Conservation (phyloP, 1,139 yeast species). For the Yamadazyma mexicana region DNA sequence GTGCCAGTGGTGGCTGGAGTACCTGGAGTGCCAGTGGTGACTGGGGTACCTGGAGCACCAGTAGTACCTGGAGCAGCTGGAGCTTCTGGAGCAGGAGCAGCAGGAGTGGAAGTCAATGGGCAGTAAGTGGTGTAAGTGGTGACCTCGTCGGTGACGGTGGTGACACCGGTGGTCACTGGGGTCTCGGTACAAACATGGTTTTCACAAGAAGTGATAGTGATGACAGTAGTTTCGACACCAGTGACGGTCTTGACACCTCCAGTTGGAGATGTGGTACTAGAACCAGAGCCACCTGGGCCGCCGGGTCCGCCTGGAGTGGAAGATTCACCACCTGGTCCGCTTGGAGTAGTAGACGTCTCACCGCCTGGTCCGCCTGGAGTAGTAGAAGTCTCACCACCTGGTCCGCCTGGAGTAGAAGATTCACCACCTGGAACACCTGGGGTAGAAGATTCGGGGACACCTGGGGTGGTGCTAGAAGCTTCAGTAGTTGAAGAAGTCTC, state of each 20-base stretch:
- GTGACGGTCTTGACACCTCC: slow-evolving; percentile 12
- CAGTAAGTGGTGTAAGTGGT: slow-evolving; percentile 28
- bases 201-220: slow-evolving; percentile 24
- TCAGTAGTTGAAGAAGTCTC: slow-evolving; percentile 1
- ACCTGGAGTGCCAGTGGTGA: slow-evolving; percentile 8
- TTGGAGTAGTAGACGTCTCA: too few relatives aligned
- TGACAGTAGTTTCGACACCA: slow-evolving; percentile 14
- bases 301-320: background rate
- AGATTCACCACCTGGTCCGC: too few relatives aligned
- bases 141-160: slow-evolving; percentile 11
- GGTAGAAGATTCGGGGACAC: too few relatives aligned
- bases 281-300: slow-evolving; percentile 13
- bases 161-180: slow-evolving; percentile 27
- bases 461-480: background rate
- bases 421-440: too few relatives aligned
- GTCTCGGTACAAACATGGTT: slow-evolving; percentile 10
- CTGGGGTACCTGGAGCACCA: background rate
- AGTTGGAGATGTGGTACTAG: slow-evolving; percentile 5
- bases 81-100: slow-evolving; percentile 27
- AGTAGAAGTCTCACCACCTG: slow-evolving; percentile 10
- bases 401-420: background rate
- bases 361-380: slow-evolving; percentile 7
- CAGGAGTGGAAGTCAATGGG: slow-evolving; percentile 17
- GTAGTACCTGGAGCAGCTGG: slow-evolving; percentile 3
- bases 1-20: slow-evolving; percentile 11